Conservation (phyloP, 78 protist genomes). For the Dictyostelium intermedium region DNA sequence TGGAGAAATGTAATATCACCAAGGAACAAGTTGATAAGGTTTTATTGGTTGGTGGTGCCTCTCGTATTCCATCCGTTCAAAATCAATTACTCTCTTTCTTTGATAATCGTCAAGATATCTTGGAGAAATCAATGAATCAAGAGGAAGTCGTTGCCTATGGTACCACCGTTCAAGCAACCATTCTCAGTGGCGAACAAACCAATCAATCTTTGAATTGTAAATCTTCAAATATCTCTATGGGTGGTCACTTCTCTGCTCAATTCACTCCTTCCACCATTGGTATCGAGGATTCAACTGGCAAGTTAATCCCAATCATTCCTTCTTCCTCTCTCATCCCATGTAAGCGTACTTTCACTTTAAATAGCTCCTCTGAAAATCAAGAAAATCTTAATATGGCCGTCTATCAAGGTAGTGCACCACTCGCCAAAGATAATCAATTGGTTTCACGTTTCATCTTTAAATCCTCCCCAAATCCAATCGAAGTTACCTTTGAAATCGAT, state of each 20-base stretch:
- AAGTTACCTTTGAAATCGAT: conserved; percentile 10
- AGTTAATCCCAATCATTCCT: conserved; percentile 96
- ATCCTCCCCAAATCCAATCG: not conserved
- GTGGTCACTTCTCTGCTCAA: conserved; percentile 88
- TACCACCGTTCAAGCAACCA: conserved; percentile 98
- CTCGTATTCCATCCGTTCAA: conserved; percentile 98
- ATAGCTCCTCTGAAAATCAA: not conserved
- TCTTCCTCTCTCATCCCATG: conserved; percentile 97
- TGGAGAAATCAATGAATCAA: conserved; percentile 96
- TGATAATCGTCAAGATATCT: conserved; percentile 95
- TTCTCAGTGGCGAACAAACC: not conserved
- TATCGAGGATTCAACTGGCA: conserved; percentile 98
- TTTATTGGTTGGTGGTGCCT: conserved; percentile 99
- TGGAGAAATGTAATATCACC: conserved; percentile 91
- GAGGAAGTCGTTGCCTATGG: conserved; percentile 99
- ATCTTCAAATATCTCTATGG: conserved; percentile 23
- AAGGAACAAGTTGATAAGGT: conserved; percentile 95
- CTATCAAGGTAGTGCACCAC: not conserved
- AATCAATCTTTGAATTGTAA: conserved; percentile 77
- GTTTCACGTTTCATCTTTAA: not conserved
- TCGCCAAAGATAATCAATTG: not conserved
- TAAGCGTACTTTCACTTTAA: conserved; percentile 63
- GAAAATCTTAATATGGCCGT: not conserved
- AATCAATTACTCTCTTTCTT: conserved; percentile 89
- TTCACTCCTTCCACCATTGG: conserved; percentile 98